phyloP scores from a whole-genome alignment of 352 stramenopile species.

The Halophytophthora polymorphica region DNA sequence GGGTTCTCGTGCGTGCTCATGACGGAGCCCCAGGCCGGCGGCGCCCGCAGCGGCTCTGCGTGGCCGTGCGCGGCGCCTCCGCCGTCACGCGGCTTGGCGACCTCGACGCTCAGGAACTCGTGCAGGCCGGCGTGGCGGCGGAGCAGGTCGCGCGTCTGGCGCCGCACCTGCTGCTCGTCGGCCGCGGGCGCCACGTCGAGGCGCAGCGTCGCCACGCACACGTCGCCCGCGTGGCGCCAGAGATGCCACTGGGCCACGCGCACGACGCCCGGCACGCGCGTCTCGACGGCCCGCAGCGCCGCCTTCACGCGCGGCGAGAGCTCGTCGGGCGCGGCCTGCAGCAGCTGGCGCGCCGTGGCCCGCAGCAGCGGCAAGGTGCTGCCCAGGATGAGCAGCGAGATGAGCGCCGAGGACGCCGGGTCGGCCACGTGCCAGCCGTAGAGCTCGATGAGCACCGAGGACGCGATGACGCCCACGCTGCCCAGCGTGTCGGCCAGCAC shows the following conservation, averaged over 20 bases:
- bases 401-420: constrained; percentile 77
- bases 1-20: constrained; percentile 70
- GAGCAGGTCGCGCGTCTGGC: constrained; percentile 46
- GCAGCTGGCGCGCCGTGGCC: constrained; percentile 65
- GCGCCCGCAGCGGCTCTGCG: constrained; percentile 11
- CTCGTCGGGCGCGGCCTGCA: constrained; percentile 67
- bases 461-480: constrained; percentile 87
- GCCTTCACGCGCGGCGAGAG: constrained; percentile 40
- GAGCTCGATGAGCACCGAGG: constrained; percentile 81
- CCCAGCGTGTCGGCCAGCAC: constrained; percentile 87
- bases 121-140: constrained; percentile 35
- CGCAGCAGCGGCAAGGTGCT: constrained; percentile 77
- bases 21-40: constrained; percentile 10
- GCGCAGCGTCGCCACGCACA: constrained; percentile 57
- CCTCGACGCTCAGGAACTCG: constrained; percentile 60
- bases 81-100: constrained; percentile 35
- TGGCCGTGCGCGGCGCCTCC: constrained; percentile 8
- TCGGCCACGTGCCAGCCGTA: constrained; percentile 84
- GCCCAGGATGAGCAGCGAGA: constrained; percentile 82
- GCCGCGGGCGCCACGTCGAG: constrained; percentile 44
- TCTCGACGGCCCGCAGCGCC: constrained; percentile 48
- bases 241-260: constrained; percentile 65
- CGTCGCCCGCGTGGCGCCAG: constrained; percentile 67
- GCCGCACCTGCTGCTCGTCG: constrained; percentile 56
- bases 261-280: constrained; percentile 37